Conservation (phyloP, 441 rosid genomes). For the Gossypium lobatum region DNA sequence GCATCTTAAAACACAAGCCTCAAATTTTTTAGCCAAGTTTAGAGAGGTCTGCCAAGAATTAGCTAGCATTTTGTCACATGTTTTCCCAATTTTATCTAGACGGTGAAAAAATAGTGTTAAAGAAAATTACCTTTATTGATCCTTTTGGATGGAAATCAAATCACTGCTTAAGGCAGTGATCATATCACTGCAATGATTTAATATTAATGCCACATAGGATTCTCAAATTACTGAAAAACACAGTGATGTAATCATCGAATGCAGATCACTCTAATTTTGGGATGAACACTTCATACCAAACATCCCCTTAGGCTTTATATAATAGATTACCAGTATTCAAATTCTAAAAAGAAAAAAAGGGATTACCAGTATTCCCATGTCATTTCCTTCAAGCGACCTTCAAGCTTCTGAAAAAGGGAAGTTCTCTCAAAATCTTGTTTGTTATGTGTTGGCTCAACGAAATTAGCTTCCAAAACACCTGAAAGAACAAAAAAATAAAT, state of each 20-base stretch:
- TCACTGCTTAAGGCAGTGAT: neutral
- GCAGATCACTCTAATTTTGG: neutral
- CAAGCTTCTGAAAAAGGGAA: slow-evolving; percentile 91
- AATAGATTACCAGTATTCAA: slow-evolving; percentile 70
- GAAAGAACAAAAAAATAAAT: slow-evolving; percentile 14
- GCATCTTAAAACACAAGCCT: neutral
- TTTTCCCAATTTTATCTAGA: neutral
- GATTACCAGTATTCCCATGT: slow-evolving; percentile 82
- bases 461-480: slow-evolving; percentile 96
- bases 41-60: neutral
- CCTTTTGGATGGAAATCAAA: neutral
- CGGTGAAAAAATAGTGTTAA: neutral
- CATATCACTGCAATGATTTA: neutral
- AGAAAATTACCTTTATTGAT: neutral
- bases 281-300: neutral
- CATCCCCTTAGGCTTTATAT: neutral
- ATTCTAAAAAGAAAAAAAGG: no score
- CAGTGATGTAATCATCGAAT: neutral
- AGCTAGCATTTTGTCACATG: neutral
- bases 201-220: neutral
- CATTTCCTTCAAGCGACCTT: slow-evolving; percentile 89
- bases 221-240: neutral
- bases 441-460: slow-evolving; percentile 90
- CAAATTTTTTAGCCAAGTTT: neutral
- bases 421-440: slow-evolving; percentile 98